Evolutionary conservation across 495 filamentous ascomycete species (phyloP).

Genomic region (Talaromyces borbonicus): DNA sequence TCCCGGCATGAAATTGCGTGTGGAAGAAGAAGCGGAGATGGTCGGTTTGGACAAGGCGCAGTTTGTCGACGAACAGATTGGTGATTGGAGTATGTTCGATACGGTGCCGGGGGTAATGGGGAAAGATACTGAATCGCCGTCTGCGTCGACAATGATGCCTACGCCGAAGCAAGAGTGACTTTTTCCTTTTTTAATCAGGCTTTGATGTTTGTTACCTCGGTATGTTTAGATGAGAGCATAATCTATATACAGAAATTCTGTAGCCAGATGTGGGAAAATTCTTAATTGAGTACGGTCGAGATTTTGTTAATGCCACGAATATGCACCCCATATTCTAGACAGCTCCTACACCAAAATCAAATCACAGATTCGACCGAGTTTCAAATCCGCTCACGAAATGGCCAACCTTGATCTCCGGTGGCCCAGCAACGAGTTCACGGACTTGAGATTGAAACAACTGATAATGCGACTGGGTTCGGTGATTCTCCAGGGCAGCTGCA

Average conservation of each 20-base stretch:
- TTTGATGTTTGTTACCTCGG: background rate
- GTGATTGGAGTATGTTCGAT: slow-evolving; percentile 25
- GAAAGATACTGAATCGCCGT: slow-evolving; percentile 14
- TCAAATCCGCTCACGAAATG: background rate
- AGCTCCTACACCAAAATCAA: background rate
- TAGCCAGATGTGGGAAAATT: too few relatives aligned
- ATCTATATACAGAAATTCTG: too few relatives aligned
- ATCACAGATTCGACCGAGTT: background rate
- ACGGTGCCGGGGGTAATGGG: slow-evolving; percentile 9
- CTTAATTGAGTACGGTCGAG: too few relatives aligned
- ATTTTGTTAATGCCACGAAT: too few relatives aligned
- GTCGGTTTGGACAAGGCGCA: slow-evolving; percentile 46
- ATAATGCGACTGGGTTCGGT: background rate
- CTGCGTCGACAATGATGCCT: slow-evolving; percentile 10
- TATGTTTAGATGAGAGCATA: background rate
- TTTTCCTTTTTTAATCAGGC: background rate
- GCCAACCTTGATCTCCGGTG: background rate
- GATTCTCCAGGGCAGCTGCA: background rate
- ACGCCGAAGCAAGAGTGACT: background rate
- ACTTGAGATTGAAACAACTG: background rate
- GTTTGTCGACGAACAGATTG: slow-evolving; percentile 54
- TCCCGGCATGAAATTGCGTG: slow-evolving; percentile 47
- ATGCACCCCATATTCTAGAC: background rate
- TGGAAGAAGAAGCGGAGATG: slow-evolving; percentile 46
- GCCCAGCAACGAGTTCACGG: background rate